Evolutionary conservation across 768 basidiomycete species (phyloP), one percentile per base, ranked within the genome.

Genomic region (Royoungia palumana): DNA sequence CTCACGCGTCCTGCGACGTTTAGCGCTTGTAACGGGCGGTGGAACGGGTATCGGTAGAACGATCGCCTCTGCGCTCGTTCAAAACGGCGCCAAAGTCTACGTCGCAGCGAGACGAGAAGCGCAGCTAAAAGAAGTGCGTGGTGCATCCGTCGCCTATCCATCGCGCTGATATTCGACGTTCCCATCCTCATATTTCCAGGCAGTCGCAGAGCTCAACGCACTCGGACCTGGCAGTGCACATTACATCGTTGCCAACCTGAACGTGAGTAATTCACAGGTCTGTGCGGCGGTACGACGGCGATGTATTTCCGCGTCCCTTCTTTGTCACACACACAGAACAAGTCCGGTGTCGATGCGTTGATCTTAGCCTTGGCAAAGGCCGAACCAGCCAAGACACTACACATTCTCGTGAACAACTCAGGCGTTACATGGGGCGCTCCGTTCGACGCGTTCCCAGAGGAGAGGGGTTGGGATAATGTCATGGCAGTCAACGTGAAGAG

Each of bases 41-140:
- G 82, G 87, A 41, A 85, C 85, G 35, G 91, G 91, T 1, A 80
- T 94, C 38, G 91, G 91, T 8, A 83, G 80, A 60, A 85, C 89
- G 79, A 91, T 94, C 58, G 89, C 92, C 20, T 72, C 81, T 0
- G 84, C 87, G 2, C 85, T 90, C 57, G 87, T 85, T 1, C 80
- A 85, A 68, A 93, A 94, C 59, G 92, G 92, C 12, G 89, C 85
- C 28, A 85, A 82, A 57, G 92, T 95, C 35, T 93, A 94, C 70
- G 92, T 94, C 56, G 90, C 92, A 13, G 84, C 89, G 11, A 76
- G 92, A 47, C 93, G 91, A 63, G 87, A 89, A 70, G 64, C 73
- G 17, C 85, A 86, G 58, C 75, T 94, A 49, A 81, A 86, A 69
- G 79, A 87, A 75, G 88, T 85, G 47, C 44, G 75, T 42, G 21